These are phyloP conservation scores for Crithidia sp. DNA, from an alignment of 208 protist genomes.

Conservation along the genomic window DNA sequence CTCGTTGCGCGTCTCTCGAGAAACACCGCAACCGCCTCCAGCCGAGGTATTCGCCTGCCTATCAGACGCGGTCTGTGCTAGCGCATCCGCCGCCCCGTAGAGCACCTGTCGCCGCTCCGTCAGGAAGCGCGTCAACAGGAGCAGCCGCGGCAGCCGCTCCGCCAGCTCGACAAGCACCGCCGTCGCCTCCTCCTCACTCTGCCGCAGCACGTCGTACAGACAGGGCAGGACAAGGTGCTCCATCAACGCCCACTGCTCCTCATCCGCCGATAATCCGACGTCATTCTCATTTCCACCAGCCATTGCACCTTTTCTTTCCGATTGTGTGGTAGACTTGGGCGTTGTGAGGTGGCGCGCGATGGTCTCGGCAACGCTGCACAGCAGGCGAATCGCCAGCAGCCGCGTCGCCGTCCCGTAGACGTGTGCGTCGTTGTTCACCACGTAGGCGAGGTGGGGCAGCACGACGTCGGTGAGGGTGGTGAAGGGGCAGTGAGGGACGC, in stretches of 20 bases:
- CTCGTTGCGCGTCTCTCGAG: not conserved
- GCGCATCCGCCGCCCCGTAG: conserved; percentile 12
- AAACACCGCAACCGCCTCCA: not conserved
- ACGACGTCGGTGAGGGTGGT: conserved; percentile 42
- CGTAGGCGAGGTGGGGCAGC: conserved; percentile 51
- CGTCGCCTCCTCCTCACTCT: conserved; percentile 32
- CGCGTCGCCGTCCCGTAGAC: conserved; percentile 39
- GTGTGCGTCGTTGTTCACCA: conserved; percentile 38
- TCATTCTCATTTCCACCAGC: too few relatives aligned
- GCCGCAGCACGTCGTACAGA: conserved; percentile 32
- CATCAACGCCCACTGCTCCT: conserved; percentile 38
- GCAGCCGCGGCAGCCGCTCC: conserved; percentile 58
- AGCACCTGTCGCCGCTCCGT: conserved; percentile 48
- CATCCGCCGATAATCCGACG: not conserved
- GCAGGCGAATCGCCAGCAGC: conserved; percentile 56
- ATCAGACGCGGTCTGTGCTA: not conserved
- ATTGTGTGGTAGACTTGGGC: not conserved
- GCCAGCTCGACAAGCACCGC: conserved; percentile 67
- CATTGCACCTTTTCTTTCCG: too few relatives aligned
- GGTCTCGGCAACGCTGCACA: conserved; percentile 35
- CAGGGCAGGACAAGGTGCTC: conserved; percentile 43
- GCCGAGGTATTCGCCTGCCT: not conserved
- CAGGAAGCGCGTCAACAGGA: conserved; percentile 51
- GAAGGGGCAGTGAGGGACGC: conserved; percentile 38
- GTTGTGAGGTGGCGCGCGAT: conserved; percentile 29